Base-by-base conservation (phyloP, 768 basidiomycete genomes). In the Infundibulicybe gibba region DNA sequence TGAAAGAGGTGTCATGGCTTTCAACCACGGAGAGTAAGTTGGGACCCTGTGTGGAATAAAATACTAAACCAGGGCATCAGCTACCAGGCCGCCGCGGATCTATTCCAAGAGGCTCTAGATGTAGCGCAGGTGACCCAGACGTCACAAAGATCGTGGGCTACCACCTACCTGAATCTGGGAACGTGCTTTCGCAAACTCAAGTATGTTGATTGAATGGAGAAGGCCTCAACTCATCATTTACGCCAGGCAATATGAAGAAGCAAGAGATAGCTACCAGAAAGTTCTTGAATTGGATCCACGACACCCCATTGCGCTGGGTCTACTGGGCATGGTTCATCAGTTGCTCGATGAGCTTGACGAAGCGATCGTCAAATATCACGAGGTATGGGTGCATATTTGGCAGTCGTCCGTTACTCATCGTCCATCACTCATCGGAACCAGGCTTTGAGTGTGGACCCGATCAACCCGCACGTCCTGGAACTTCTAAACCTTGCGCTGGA, bases 1-100 rank as follows among this genome's bases (percentile, higher is more conserved):
- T 59, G 97, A 99, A 67, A 72, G 89, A 17, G 97, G 94, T 3
- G 93, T 97, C 0, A 87, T 97, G 77, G 86, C 87, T 3, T 97
- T 85, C 64, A 89, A 90, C 57, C 87, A 83, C 49, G 84, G 83
- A 66, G 71, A 89, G 91, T 94, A 58, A 61, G 85, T 37, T 19
- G 8, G 25, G 25, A 25, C 25, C 25, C 25, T 8, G 25, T 25
- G 25, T 25, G 25, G 25, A 25, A 25, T 25, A 25, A 25, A 25
- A 25, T 25, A 25, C 25, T 25, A 4, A 25, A 25, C 8, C 25
- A n/a, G 25, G 8, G 25, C 8, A 25, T 10, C 35, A 97, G 94
- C 44, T 93, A 83, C 63, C 74, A 80, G 25, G 66, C 68, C 19
- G 94, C 97, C 2, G 80, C 80, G 1, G 66, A 70, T 14, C 68